A percentile compares a stretch with the other conserved stretches of the same genome.
These are phyloP conservation scores for Kwoniella pini DNA, from an alignment of 768 basidiomycete species.

Conservation along the genomic window DNA sequence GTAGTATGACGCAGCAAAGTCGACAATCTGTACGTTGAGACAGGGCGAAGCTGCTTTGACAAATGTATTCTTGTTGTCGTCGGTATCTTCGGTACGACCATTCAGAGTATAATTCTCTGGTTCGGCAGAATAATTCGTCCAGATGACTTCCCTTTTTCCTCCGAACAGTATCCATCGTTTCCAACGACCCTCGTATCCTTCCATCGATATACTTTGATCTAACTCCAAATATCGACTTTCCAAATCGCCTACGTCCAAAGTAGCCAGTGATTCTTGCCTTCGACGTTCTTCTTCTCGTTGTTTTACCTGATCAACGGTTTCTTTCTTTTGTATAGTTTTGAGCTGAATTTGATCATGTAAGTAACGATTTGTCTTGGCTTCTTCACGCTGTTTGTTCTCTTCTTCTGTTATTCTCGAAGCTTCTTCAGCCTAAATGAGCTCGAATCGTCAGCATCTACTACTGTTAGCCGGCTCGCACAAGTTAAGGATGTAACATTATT, in stretches of 20 bases:
- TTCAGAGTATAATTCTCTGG: constrained; percentile 8
- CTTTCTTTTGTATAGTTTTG: constrained; percentile 29
- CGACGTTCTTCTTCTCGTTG: constrained; percentile 32
- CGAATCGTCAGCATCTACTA: neutral
- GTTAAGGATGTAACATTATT: constrained; percentile 2
- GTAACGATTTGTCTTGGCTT: constrained; percentile 34
- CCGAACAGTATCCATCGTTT: constrained; percentile 41
- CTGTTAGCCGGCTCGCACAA: neutral
- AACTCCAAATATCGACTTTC: constrained; percentile 32
- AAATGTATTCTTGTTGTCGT: constrained; percentile 15
- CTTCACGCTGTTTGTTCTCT: constrained; percentile 22
- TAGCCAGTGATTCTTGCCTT: constrained; percentile 29
- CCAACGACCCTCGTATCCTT: constrained; percentile 39
- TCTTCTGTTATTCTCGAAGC: constrained; percentile 28
- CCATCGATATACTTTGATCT: constrained; percentile 30
- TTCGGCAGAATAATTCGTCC: constrained; percentile 49
- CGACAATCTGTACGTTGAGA: constrained; percentile 43
- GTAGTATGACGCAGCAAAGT: constrained; percentile 46
- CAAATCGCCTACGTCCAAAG: constrained; percentile 40
- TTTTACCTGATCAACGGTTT: constrained; percentile 28
- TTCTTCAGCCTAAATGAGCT: constrained; percentile 29
- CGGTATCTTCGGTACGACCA: constrained; percentile 1
- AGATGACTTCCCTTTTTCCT: constrained; percentile 36
- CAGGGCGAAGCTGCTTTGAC: constrained; percentile 31
- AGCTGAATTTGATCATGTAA: constrained; percentile 41